Conservation (phyloP, 31 red algal species). For the Bonnemaisonia californica region DNA sequence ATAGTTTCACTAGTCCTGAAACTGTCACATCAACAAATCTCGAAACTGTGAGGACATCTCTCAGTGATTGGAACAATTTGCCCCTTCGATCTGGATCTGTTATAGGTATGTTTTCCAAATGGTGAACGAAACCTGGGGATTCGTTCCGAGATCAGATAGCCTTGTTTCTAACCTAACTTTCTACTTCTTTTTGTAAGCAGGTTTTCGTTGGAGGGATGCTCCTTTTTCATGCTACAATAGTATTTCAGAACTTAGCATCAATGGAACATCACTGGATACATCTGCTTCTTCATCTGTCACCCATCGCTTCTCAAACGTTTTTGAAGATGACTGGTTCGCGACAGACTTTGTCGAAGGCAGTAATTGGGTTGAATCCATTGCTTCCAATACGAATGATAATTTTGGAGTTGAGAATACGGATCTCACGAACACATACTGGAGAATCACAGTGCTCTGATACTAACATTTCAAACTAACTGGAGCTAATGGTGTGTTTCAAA, state of each 20-base stretch:
- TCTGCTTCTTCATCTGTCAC: constrained; percentile 29
- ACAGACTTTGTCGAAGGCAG: constrained; percentile 63
- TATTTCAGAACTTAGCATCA: constrained; percentile 56
- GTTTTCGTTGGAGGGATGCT: constrained; percentile 57
- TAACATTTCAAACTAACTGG: background rate
- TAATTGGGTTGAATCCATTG: constrained; percentile 31
- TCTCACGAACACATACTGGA: constrained; percentile 60
- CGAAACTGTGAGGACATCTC: constrained; percentile 27
- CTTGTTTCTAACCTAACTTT: too few relatives aligned
- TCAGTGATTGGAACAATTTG: constrained; percentile 68
- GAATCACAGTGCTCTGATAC: constrained; percentile 50
- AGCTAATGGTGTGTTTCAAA: constrained; percentile 16
- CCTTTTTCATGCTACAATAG: constrained; percentile 66
- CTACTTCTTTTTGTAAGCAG: constrained; percentile 11
- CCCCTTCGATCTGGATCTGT: constrained; percentile 65
- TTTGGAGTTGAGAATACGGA: constrained; percentile 44
- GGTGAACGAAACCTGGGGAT: too few relatives aligned
- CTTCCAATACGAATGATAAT: constrained; percentile 36
- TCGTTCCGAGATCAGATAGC: too few relatives aligned
- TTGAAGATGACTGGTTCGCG: constrained; percentile 64
- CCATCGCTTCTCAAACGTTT: constrained; percentile 67
- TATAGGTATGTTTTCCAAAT: constrained; percentile 33
- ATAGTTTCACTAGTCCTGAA: constrained; percentile 41
- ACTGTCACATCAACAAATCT: constrained; percentile 36
- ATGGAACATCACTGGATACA: constrained; percentile 52